These are phyloP conservation scores for Phytophthora crassamura DNA, from an alignment of 352 stramenopile species.

Conservation along the genomic window DNA sequence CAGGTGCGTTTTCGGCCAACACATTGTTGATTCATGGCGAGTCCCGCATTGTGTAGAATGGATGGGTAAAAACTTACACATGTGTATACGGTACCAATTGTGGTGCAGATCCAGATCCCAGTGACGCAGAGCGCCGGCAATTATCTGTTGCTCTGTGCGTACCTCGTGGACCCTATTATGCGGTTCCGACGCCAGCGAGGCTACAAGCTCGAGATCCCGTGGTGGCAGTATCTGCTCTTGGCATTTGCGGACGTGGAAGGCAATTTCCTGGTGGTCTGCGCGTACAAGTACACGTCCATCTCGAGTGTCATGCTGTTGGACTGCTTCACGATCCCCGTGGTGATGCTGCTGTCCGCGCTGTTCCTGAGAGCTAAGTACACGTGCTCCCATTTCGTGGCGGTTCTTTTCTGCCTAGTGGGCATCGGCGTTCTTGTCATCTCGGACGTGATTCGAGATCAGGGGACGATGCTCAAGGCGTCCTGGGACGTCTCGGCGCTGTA, in stretches of 20 bases:
- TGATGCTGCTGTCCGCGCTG: conserved; percentile 93
- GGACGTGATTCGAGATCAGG: conserved; percentile 70
- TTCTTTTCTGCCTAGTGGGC: conserved; percentile 86
- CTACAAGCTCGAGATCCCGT: conserved; percentile 70
- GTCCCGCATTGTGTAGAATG: conserved; percentile 19
- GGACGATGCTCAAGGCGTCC: conserved; percentile 30
- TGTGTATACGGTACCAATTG: not conserved
- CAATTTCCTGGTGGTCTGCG: conserved; percentile 96
- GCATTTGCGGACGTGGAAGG: conserved; percentile 94
- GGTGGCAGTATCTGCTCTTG: conserved; percentile 93
- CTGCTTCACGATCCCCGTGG: conserved; percentile 95
- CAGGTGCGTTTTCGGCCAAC: conserved; percentile 39
- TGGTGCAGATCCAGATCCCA: conserved; percentile 70
- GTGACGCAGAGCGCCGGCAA: conserved; percentile 79
- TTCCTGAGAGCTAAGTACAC: conserved; percentile 90
- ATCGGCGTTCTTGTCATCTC: conserved; percentile 87
- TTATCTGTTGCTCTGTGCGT: conserved; percentile 72
- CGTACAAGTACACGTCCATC: conserved; percentile 96
- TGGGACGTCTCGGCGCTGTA: conserved; percentile 65
- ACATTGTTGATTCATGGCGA: conserved; percentile 8
- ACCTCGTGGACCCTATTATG: conserved; percentile 56
- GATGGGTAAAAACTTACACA: conserved; percentile 6
- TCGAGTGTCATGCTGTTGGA: conserved; percentile 96
- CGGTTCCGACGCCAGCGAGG: conserved; percentile 46
- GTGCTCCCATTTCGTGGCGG: conserved; percentile 71